Evolutionary conservation across 1,139 yeast genomes (phyloP).

Genomic region (Taiozyma sp.): DNA sequence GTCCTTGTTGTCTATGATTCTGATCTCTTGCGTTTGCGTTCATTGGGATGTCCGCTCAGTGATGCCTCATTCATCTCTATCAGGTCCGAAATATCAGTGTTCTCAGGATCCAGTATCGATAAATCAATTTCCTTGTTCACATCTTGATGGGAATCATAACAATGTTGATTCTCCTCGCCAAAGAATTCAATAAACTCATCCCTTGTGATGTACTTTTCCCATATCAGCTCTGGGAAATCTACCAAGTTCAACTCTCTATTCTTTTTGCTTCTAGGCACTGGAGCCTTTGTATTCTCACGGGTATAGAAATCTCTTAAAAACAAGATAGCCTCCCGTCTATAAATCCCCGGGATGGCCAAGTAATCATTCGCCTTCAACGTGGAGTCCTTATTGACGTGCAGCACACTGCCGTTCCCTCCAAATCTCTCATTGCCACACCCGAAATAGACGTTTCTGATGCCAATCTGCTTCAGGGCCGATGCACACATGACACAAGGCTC

Average conservation of each 20-base stretch:
- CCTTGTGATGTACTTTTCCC: constrained; percentile 40
- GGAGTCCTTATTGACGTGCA: constrained; percentile 52
- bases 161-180: constrained; percentile 37
- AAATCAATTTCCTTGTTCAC: constrained; percentile 23
- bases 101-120: constrained; percentile 23
- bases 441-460: constrained; percentile 67
- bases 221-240: constrained; percentile 55
- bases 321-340: constrained; percentile 78
- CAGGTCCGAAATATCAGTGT: constrained; percentile 21
- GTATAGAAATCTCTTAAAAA: constrained; percentile 78
- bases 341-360: constrained; percentile 68
- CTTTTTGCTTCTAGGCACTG: constrained; percentile 72
- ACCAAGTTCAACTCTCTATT: constrained; percentile 67
- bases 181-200: constrained; percentile 44
- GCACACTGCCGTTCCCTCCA: constrained; percentile 94
- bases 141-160: constrained; percentile 29
- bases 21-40: constrained; percentile 4
- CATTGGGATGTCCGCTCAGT: constrained; percentile 6
- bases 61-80: constrained; percentile 16
- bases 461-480: constrained; percentile 78
- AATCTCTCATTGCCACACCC: constrained; percentile 95
- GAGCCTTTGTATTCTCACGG: constrained; percentile 82
- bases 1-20: constrained; percentile 5
- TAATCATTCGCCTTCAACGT: constrained; percentile 35
- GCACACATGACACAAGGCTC: constrained; percentile 99